phyloP scores from a whole-genome alignment of 208 protist genomes.

The Phytomonas serpens region DNA sequence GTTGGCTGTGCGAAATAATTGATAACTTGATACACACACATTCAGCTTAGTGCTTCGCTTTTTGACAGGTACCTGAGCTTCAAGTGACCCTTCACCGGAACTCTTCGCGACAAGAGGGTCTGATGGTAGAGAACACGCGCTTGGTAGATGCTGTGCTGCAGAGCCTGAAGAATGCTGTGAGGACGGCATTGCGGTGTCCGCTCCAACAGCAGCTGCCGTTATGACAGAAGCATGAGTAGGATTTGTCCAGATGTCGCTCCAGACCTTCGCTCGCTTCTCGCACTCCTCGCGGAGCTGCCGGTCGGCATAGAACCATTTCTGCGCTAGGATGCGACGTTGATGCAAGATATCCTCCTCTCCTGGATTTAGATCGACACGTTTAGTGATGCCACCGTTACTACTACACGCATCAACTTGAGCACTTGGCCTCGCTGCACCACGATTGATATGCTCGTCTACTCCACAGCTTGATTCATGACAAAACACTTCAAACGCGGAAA shows the following conservation, averaged over 20 bases:
- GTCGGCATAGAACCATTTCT: conserved; percentile 24
- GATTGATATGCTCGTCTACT: background rate
- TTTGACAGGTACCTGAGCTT: background rate
- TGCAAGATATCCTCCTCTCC: no score
- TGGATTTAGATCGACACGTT: background rate
- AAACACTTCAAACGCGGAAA: conserved; percentile 10
- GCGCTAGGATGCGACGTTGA: conserved; percentile 11
- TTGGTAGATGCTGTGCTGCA: background rate
- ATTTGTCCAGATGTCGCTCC: background rate
- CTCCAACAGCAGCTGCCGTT: background rate
- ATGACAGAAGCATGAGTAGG: background rate
- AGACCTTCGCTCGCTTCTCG: background rate
- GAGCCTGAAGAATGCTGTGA: background rate
- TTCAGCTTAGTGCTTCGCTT: background rate
- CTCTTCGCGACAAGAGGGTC: background rate
- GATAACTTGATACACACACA: conserved; percentile 17
- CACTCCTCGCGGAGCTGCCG: conserved; percentile 10
- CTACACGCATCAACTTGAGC: conserved; percentile 7
- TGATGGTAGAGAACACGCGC: background rate
- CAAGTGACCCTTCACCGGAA: background rate
- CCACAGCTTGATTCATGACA: conserved; percentile 1
- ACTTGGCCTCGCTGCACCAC: background rate
- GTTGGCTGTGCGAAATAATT: conserved; percentile 20
- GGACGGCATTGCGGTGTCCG: background rate
- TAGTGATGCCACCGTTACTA: conserved; percentile 8